Base-by-base conservation (phyloP, 371 early-diverging fungal species). In the Mucor plumbeus region DNA sequence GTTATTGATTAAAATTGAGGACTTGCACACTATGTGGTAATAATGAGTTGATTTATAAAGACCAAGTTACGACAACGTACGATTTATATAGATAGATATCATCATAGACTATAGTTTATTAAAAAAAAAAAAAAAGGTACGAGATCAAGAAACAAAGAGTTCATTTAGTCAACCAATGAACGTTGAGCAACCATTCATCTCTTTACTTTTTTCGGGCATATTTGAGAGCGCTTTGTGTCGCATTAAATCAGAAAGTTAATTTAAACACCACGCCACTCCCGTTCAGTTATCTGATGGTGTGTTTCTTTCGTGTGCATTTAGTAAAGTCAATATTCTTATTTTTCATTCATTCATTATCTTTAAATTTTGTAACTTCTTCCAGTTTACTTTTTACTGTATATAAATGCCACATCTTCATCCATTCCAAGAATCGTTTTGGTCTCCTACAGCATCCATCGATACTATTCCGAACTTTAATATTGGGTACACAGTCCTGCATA, bases 401-500 rank as follows among this genome's bases (percentile, higher is more conserved):
- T 11, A 39, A 7, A 63, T 63, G 71, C 66, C 53, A 43, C 68
- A 61, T 53, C 73, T 47, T 15, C 67, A 73, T 57, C 67, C 78
- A 4, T 81, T 78, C 50, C 77, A 81, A 58, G 60, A 65, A 7
- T 77, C 78, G 6, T 81, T 81, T 64, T 81, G 81, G 81, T 71
- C 81, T 21, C 81, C 81, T 15, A 76, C 68, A 14, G 69, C 77
- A 0, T 47, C 77, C 1, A 53, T 67, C 7, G 73, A 71, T 47
- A 10, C 57, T 0, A 54, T 67, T 33, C 76, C 78, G 4, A 68
- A 77, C 40, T 81, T 78, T 47, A 54, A 57, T 13, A 41, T 63
- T 43, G 91, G 91, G 4, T 73, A 89, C 19, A 78, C 87, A 64
- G 77, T 86, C 7, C 85, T 92, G 43, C 88, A 91, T 78, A 74